Evolutionary conservation across 2,329 filamentous ascomycete species (phyloP).

Genomic region (Cercospora beticola): DNA sequence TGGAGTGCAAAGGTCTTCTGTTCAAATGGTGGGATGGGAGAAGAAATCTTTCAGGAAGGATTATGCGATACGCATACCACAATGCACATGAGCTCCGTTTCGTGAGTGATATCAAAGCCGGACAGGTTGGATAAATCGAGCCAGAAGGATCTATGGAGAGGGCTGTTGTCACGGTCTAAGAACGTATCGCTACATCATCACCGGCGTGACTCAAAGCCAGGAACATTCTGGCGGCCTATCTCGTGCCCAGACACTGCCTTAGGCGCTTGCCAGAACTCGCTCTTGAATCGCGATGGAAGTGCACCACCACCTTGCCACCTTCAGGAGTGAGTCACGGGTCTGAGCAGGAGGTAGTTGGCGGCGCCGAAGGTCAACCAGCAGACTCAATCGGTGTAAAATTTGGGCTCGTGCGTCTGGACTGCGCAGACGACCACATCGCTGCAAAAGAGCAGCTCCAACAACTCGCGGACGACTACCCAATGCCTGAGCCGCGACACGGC

Average conservation of each 20-base stretch:
- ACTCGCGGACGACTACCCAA: slow-evolving; percentile 23
- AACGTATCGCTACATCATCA: slow-evolving; percentile 3
- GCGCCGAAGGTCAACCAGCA: neutral
- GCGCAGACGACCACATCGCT: slow-evolving; percentile 25
- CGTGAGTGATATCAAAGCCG: no score
- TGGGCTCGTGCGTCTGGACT: slow-evolving; percentile 6
- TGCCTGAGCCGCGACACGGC: slow-evolving; percentile 25
- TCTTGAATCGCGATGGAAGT: no score
- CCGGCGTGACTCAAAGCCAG: neutral
- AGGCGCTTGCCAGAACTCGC: no score
- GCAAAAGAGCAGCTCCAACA: slow-evolving; percentile 27
- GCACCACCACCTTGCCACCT: no score
- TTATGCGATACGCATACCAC: neutral
- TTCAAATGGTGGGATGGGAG: neutral
- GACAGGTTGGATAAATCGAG: neutral
- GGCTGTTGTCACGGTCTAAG: slow-evolving; percentile 4
- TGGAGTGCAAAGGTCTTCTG: neutral
- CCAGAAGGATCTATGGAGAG: neutral
- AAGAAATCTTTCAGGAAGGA: neutral
- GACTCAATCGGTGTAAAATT: neutral
- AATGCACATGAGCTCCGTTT: neutral
- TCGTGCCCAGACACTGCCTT: no score
- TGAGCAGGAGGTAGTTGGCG: neutral
- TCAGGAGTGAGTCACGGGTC: no score
- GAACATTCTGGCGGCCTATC: neutral